Conservation (phyloP, 2,329 filamentous ascomycete genomes). For the Sporothrix humicola region DNA sequence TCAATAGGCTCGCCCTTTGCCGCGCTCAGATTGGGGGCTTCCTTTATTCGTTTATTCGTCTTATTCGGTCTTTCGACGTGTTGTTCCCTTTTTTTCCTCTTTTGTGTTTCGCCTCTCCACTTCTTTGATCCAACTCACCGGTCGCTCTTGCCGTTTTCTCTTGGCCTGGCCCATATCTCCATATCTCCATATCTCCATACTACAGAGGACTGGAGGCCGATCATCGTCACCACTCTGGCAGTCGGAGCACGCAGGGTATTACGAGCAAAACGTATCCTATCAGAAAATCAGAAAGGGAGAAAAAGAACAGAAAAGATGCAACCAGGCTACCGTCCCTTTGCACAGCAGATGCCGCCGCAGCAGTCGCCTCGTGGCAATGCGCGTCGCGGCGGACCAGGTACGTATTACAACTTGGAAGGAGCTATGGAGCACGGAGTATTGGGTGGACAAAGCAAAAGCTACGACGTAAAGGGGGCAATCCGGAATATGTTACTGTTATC, state of each 20-base stretch:
- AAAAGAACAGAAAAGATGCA: conserved; percentile 52
- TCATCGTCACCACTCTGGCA: neutral
- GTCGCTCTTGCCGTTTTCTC: neutral
- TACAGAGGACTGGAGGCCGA: neutral
- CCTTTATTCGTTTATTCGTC: neutral
- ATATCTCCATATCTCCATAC: too few species aligned
- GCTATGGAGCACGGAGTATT: neutral
- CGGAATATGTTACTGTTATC: too few species aligned
- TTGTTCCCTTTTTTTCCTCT: neutral
- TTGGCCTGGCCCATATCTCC: neutral
- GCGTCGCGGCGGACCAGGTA: conserved; percentile 58
- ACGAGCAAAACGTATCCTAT: neutral
- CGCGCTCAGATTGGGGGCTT: conserved; percentile 10
- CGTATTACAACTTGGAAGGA: conserved; percentile 37
- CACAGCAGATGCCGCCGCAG: conserved; percentile 57
- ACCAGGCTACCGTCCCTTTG: conserved; percentile 58
- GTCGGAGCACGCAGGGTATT: neutral
- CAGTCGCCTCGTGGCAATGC: conserved; percentile 53
- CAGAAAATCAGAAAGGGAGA: neutral
- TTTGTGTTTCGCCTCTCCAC: conserved; percentile 29
- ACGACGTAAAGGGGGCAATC: conserved; percentile 10
- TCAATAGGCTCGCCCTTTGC: conserved; percentile 22
- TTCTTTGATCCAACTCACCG: neutral
- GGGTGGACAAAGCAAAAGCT: neutral
- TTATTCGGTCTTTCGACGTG: too few species aligned